Base-by-base conservation (phyloP, 345 rosid species). In the Euphorbia pulcherrima region DNA sequence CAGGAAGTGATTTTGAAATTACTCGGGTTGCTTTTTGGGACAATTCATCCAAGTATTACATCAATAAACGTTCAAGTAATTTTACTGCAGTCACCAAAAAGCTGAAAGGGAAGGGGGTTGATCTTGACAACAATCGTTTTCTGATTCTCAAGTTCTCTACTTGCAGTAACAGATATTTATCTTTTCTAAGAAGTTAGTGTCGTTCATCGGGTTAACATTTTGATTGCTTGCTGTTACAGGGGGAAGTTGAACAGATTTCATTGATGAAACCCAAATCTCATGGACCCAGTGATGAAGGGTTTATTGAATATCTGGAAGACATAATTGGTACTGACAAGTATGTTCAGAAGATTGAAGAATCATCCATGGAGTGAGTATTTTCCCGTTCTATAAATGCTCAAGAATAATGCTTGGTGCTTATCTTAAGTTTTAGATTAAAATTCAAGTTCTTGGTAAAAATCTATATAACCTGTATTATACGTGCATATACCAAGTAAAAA, bases 161-260 rank as follows among this genome's bases (percentile, higher is more conserved):
- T 72, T 53, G 51, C 60, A 40, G 21, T 10, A 27, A 39, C 26
- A 18, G 10, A 29, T 30, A 53, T 44, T 26, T 56, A 14, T 9
- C 27, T 47, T 21, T 41, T 37, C 5, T 5, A 6, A 16, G 50
- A 37, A 33, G 48, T 21, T 62, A 65, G 9, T 48, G 52, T 77
- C 55, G 52, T 77, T 54, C 47, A 3, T 54, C 1, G 48, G 10
- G 56, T 44, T 26, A 69, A 60, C 51, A 30, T 29, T 17, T 51
- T 70, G 57, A 58, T 37, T 71, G 57, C 58, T 74, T 58, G 55
- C 60, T 73, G 70, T 71, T 71, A 70, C 81, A 94, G 99, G 99
- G 99, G 68, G 99, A 94, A 81, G 99, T 94, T 14, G 99, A 94
- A 82, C 99, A 94, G 82, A 94, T 94, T 81, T 94, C 99, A 33